Evolutionary conservation across 352 stramenopile genomes (phyloP).

Genomic region (Phytopythium ostracodes): DNA sequence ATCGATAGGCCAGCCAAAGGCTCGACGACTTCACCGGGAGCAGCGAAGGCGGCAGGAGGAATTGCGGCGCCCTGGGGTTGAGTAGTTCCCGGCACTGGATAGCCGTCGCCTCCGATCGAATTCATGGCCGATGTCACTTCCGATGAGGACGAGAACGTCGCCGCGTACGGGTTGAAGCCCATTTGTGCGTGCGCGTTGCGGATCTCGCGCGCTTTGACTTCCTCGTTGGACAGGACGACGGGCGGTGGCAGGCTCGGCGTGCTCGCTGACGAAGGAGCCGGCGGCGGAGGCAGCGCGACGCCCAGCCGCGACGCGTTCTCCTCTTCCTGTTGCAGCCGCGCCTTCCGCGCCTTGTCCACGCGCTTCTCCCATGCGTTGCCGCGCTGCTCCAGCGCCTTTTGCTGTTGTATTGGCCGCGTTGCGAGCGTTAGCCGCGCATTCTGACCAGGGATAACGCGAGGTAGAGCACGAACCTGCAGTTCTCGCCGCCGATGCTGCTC

Average conservation of each 20-base stretch:
- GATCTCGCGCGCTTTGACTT: conserved; percentile 62
- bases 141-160: conserved; percentile 58
- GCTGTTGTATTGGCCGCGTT: conserved; percentile 14
- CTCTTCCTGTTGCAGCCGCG: conserved; percentile 44
- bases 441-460: too few species aligned
- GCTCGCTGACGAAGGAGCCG: conserved; percentile 7
- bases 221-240: conserved; percentile 46
- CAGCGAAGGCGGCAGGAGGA: conserved; percentile 12
- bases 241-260: conserved; percentile 9
- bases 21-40: conserved; percentile 5
- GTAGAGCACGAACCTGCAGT: conserved; percentile 35
- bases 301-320: conserved; percentile 40
- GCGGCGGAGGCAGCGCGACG: conserved; percentile 13
- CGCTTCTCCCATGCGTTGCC: conserved; percentile 70
- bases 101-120: conserved; percentile 24
- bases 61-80: not conserved
- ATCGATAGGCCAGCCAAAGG: conserved; percentile 4
- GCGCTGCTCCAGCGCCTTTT: conserved; percentile 53
- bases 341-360: conserved; percentile 47
- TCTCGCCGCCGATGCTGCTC: conserved; percentile 54
- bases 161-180: conserved; percentile 71
- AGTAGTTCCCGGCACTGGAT: not conserved
- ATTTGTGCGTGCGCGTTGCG: conserved; percentile 50
- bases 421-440: too few species aligned
- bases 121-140: conserved; percentile 56